Evolutionary conservation across 257 asterid genomes (phyloP), one percentile per base, ranked within the genome.

Genomic region (Handroanthus guayacan): DNA sequence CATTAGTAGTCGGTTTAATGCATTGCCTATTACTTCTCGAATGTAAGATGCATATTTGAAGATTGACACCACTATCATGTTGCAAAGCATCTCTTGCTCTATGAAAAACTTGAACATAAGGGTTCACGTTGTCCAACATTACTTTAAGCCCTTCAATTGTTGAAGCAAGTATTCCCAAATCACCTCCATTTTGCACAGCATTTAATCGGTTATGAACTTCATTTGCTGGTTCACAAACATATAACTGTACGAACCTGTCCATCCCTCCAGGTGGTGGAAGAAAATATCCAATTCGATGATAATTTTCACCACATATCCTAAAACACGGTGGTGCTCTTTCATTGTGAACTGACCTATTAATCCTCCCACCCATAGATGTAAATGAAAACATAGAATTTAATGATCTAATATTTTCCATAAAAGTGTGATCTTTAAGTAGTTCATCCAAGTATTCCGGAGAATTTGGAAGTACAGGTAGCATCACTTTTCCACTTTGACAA

Each of bases 51-150:
- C 20, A 4, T 68, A 68, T n/a, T 4, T 17, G 12, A 3, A 68
- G 9, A 2, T 44, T 11, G 25, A 25, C 11, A 45, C 31, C 41
- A 34, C 13, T 51, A 20, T 69, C 5, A 1, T 69, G 62, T 6
- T 13, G 6, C 6, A 45, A 20, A 10, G 18, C 45, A 41, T 41
- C 45, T 41, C 45, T 48, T 18, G 61, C 44, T 6, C 2, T 34
- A 2, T 1, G 10, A 45, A 50, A 50, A 25, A 69, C 13, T 9
- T 51, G 44, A 48, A 69, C 62, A 48, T 51, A 50, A 12, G 47
- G 62, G 11, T 69, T 69, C 20, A 69, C 47, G 5, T 51, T 6
- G 51, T 69, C 62, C 6, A 69, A 17, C 62, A 69, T 69, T 2
- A 3, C 7, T 51, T 69, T 31, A 3, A 69, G 17, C 3, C 61